Evolutionary conservation across 495 filamentous ascomycete species (phyloP).

Genomic region (Echria macrotheca): DNA sequence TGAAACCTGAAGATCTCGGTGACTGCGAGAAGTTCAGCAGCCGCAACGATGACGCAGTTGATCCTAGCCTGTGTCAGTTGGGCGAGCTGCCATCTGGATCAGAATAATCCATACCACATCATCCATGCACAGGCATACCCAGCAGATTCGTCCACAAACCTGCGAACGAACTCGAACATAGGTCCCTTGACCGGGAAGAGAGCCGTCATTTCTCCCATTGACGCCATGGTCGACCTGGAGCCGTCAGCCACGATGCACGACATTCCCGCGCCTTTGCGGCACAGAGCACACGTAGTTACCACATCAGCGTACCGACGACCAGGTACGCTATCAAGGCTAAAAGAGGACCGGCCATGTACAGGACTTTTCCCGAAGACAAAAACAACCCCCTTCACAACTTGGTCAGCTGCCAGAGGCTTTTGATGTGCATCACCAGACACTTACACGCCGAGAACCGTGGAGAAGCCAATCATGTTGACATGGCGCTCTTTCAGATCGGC

Average conservation of each 20-base stretch:
- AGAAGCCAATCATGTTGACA: conserved; percentile 41
- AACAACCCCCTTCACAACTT: conserved; percentile 31
- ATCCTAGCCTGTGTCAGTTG: too few species aligned
- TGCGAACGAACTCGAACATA: conserved; percentile 35
- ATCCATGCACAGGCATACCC: conserved; percentile 43
- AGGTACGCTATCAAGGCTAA: conserved; percentile 32
- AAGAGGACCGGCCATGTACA: conserved; percentile 36
- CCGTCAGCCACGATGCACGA: not conserved
- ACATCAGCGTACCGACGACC: conserved; percentile 35
- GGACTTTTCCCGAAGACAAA: conserved; percentile 31
- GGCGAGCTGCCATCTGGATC: too few species aligned
- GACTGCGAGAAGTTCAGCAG: conserved; percentile 32
- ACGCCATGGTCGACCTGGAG: conserved; percentile 31
- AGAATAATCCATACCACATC: too few species aligned
- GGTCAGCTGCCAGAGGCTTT: not conserved
- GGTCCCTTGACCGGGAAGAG: conserved; percentile 40
- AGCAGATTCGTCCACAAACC: conserved; percentile 37
- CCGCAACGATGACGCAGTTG: conserved; percentile 28
- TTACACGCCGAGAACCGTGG: conserved; percentile 16
- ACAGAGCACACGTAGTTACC: too few species aligned
- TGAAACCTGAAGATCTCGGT: conserved; percentile 35
- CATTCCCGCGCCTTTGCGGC: too few species aligned
- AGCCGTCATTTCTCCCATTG: conserved; percentile 40
- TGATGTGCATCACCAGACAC: conserved; percentile 26
- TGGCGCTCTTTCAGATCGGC: conserved; percentile 24